Base-by-base conservation (phyloP, 306 rosid genomes). In the Parietaria judaica region DNA sequence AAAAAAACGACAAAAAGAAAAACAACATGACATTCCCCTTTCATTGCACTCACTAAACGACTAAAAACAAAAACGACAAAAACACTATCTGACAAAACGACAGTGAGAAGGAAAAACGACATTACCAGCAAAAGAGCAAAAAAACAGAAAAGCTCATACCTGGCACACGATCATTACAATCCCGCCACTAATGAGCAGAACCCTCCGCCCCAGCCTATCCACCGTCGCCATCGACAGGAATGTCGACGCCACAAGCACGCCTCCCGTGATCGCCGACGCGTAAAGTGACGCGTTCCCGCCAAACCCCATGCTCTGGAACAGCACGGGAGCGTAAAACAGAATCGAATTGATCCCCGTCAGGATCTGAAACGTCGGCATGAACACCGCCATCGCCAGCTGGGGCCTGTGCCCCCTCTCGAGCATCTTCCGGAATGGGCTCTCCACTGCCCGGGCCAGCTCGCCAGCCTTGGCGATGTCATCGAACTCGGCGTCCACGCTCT, bases 201-300 rank as follows among this genome's bases (percentile, higher is more conserved):
- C 65, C 67, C 95, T 80, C 59, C 96, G 66, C 4, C 97, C 97
- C 52, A 85, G 66, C 65, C 63, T 83, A 68, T 91, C 97, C 3
- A 91, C 96, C 10, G 87, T 67, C 48, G 89, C 89, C 44, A 91
- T 91, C 16, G 97, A 91, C 49, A 91, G 60, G 61, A 91, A 41
- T 0, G 97, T 91, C 0, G 97, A 91, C 14, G 68, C 65, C 17
- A 81, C 85, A 66, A 91, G 95, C 73, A 91, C 96, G 7, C 84
- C 96, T 8, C 97, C 97, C 2, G 97, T 91, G 61, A 83, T 66
- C 56, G 97, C 95, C 38, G 97, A 85, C n/a, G 95, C 70, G 70
- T 85, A 87, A 38, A 91, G 89, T 37, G 97, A 54, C 4, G 95
- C 97, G 61, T 83, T 74, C 61, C 91, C 74, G 1, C 76, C 86